Base-by-base conservation (phyloP, 2,329 filamentous ascomycete species). In the Aspergillus fructus region DNA sequence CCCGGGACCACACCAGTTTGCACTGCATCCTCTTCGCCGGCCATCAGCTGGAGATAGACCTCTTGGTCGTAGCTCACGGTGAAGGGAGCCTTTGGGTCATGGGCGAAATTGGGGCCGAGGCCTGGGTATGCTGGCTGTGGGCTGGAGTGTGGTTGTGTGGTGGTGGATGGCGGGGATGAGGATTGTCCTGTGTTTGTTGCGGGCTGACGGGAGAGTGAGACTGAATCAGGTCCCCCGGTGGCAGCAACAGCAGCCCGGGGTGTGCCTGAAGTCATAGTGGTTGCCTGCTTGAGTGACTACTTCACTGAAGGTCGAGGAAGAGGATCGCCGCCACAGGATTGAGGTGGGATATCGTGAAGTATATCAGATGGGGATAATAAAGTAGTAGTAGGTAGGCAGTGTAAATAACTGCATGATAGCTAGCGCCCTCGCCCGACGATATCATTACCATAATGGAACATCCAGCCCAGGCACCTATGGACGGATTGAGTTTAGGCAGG, bases 51-150 rank as follows among this genome's bases (percentile, higher is more conserved):
- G 13, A 71, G 66, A 42, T 70, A 71, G 15, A 64, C 62, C 51
- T 71, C 69, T 37, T 71, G 68, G 40, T 71, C 69, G 51, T 71
- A 71, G 50, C 65, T 67, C 55, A 71, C 63, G 7, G 68, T 37
- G 21, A 61, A 45, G 24, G 54, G 40, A 24, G 57, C 34, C 33
- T 59, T 59, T 40, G 56, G 55, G 50, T 58, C 53, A 49, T 57
- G 49, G 24, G 64, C 61, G 39, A 66, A 67, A 53, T 66, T 67
- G 49, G 66, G 60, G 54, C 72, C 78, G 55, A 80, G 76, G 52
- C 93, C 88, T 11, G 62, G 71, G 83, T 69, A 83, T 43, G 45
- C 43, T 4, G 43, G 17, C 23, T 50, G 48, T 3, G 48, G 21
- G 21, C 15, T 19, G 34, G 48, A 41, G 24, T 37, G 17, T 23